Evolutionary conservation across 2,329 filamentous ascomycete genomes (phyloP).

Genomic region (Penicillium psychrosexuale): DNA sequence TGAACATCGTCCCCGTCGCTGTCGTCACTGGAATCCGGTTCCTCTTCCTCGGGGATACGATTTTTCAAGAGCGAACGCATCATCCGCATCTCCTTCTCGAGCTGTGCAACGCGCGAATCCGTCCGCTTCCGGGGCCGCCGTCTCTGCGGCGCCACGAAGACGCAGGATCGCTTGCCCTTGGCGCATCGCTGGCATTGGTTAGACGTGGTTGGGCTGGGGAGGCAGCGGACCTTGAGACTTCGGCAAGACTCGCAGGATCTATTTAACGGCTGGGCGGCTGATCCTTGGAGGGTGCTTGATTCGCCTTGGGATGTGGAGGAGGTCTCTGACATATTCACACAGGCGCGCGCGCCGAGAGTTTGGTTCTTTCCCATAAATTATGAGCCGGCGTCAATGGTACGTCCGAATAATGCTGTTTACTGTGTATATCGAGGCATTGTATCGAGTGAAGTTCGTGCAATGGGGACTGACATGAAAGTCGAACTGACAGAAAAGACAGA

Average conservation of each 20-base stretch:
- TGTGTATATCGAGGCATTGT: conserved; percentile 12
- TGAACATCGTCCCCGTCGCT: conserved; percentile 17
- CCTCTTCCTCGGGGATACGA: conserved; percentile 29
- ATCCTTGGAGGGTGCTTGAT: conserved; percentile 17
- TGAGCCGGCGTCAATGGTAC: not conserved
- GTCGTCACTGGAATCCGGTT: conserved; percentile 24
- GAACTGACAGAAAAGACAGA: conserved; percentile 6
- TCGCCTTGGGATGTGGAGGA: conserved; percentile 23
- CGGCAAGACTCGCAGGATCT: conserved; percentile 39
- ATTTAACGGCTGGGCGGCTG: conserved; percentile 32
- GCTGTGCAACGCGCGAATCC: conserved; percentile 36
- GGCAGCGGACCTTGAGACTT: conserved; percentile 37
- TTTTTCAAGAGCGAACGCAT: conserved; percentile 38
- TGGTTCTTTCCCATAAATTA: not conserved
- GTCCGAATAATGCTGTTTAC: conserved; percentile 1
- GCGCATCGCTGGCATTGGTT: conserved; percentile 38
- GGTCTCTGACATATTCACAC: conserved; percentile 28
- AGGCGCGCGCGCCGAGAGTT: not conserved
- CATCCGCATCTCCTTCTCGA: conserved; percentile 39
- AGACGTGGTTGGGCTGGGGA: conserved; percentile 30
- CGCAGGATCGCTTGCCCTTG: conserved; percentile 33
- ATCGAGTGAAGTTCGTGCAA: conserved; percentile 3
- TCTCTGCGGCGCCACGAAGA: conserved; percentile 38
- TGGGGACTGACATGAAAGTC: conserved; percentile 6
- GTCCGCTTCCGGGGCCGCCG: conserved; percentile 38